Base-by-base conservation (phyloP, 2,329 filamentous ascomycete genomes). In the Diaporthe australafricana region DNA sequence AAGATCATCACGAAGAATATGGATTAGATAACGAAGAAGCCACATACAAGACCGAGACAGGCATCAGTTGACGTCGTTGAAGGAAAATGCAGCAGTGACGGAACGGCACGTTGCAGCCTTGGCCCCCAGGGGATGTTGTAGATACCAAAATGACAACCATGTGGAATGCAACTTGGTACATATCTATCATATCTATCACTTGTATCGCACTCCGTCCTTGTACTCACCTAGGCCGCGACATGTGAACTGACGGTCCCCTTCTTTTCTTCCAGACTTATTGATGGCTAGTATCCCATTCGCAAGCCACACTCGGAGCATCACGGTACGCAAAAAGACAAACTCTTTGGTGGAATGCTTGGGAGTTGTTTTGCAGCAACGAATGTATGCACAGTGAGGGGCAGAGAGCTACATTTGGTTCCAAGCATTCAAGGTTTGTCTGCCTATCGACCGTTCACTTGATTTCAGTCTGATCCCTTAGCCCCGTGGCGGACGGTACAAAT, bases 1-100 rank as follows among this genome's bases (percentile, higher is more conserved):
- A 57, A 50, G 53, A 30, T 30, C 53, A 30, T 60, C 32, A 69
- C 40, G 66, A 60, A 47, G 66, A 55, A 50, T 38, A 65, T 42
- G 65, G 45, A 66, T 50, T 56, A 69, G 66, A 57, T 38, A 69
- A 50, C 53, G 53, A 69, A 69, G 53, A 48, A 50, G 66, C 30
- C 42, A 52, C 48, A 32, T 20, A 42, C 40, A 35, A 48, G 30
- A 16, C 32, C 42, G 25, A 56, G 32, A 53, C 52, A 55, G 38
- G 22, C 50, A 42, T 32, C n/a, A n/a, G n/a, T n/a, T n/a, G n/a
- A 22, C 42, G 48, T 56, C 27, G 14, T 48, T 40, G 9, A 27
- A 11, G 42, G 32, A 22, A 20, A 38, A 8, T 22, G 30, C 42
- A 48, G 66, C 30, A 50, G 30, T 48, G 42, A 22, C 20, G 16